phyloP scores from a whole-genome alignment of 495 filamentous ascomycete genomes.

The Penicillium maclennaniae region DNA sequence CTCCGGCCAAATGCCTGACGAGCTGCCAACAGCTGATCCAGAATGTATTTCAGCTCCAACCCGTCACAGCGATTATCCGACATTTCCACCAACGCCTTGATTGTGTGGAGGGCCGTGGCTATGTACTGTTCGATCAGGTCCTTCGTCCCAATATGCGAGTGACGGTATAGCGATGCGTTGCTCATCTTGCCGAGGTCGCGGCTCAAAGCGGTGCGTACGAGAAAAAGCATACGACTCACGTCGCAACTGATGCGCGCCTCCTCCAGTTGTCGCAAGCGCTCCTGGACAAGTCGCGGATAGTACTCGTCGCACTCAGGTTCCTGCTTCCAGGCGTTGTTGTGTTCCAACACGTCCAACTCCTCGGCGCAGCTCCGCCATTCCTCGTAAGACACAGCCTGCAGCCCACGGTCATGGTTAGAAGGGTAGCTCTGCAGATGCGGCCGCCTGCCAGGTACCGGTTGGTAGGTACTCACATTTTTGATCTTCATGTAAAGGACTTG shows the following conservation, averaged over 20 bases:
- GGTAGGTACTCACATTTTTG: constrained; percentile 47
- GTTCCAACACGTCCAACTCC: constrained; percentile 78
- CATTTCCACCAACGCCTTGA: constrained; percentile 64
- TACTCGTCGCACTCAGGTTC: constrained; percentile 66
- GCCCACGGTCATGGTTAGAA: constrained; percentile 9
- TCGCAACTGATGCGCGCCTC: constrained; percentile 72
- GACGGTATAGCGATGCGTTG: constrained; percentile 74
- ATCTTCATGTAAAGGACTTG: constrained; percentile 61
- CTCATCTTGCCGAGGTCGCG: constrained; percentile 84
- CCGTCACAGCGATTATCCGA: constrained; percentile 53
- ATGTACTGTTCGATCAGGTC: constrained; percentile 83
- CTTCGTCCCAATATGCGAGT: constrained; percentile 85
- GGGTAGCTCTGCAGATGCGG: constrained; percentile 13
- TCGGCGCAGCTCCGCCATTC: constrained; percentile 63
- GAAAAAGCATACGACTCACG: constrained; percentile 69
- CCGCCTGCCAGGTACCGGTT: constrained; percentile 4
- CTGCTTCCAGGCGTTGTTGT: constrained; percentile 77
- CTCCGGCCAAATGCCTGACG: constrained; percentile 86
- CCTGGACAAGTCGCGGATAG: constrained; percentile 60
- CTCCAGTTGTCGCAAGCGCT: constrained; percentile 68
- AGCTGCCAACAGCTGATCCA: constrained; percentile 70
- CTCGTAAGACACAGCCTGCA: constrained; percentile 56
- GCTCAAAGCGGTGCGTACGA: constrained; percentile 75
- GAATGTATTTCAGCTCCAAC: constrained; percentile 60
- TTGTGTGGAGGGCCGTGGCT: constrained; percentile 66